Conservation (phyloP, 2,329 filamentous ascomycete genomes). For the Byssothecium circinans region DNA sequence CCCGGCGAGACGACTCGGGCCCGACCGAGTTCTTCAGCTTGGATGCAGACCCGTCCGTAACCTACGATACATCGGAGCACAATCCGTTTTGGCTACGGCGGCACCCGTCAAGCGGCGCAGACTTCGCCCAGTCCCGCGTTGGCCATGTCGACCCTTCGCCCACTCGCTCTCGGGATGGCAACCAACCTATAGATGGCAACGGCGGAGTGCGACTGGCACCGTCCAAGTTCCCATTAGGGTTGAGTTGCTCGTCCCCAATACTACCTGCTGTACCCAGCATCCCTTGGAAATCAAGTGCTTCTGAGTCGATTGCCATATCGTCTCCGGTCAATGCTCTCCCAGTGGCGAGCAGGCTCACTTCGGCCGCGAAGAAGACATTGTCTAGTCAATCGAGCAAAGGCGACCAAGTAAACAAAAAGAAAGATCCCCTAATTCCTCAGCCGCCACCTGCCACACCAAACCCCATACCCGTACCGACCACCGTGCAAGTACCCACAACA, state of each 20-base stretch:
- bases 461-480: too few relatives aligned
- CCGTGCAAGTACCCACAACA: too few relatives aligned
- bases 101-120: constrained; percentile 10
- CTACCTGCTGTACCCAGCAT: constrained; percentile 5
- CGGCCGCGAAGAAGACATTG: too few relatives aligned
- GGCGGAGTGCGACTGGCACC: constrained; percentile 17
- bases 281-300: constrained; percentile 22
- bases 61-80: constrained; percentile 12
- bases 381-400: too few relatives aligned
- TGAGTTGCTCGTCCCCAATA: constrained; percentile 4
- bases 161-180: constrained; percentile 14
- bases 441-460: too few relatives aligned
- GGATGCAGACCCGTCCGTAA: constrained; percentile 13
- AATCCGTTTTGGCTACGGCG: constrained; percentile 31
- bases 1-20: constrained; percentile 7
- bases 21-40: constrained; percentile 23
- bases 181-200: constrained; percentile 5
- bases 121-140: constrained; percentile 10
- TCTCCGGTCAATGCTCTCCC: constrained; percentile 9
- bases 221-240: constrained; percentile 16
- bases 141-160: constrained; percentile 23
- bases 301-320: constrained; percentile 28
- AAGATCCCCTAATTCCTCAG: too few relatives aligned
- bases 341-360: too few relatives aligned
- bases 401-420: too few relatives aligned